These are phyloP conservation scores for Flueggea neowawraea DNA, from an alignment of 441 rosid genomes.

Conservation along the genomic window DNA sequence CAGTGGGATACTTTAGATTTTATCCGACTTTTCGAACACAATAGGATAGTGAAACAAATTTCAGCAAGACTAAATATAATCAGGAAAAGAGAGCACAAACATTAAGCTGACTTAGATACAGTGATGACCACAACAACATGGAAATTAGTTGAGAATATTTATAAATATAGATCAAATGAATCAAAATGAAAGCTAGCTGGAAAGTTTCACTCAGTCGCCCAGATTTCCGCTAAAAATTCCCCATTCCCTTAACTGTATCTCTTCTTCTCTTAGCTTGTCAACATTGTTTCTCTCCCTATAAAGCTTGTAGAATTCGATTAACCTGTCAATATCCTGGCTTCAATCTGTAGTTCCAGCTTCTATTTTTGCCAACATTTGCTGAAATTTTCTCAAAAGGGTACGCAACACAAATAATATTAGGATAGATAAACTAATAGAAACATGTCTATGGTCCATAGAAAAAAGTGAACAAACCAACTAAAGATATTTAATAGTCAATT, in stretches of 20 bases:
- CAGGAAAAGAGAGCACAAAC: too few species aligned
- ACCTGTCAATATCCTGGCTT: constrained; percentile 75
- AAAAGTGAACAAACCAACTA: background rate
- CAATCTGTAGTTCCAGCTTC: constrained; percentile 86
- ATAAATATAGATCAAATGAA: background rate
- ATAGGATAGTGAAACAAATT: too few species aligned
- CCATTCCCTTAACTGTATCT: constrained; percentile 75
- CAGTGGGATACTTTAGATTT: too few species aligned
- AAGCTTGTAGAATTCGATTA: constrained; percentile 79
- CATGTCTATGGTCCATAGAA: background rate
- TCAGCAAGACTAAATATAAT: background rate
- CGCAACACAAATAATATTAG: background rate
- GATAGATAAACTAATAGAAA: background rate
- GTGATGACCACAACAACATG: background rate
- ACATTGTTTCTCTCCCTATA: constrained; percentile 82
- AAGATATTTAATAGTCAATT: too few species aligned
- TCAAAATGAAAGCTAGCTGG: background rate
- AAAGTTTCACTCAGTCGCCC: constrained; percentile 64
- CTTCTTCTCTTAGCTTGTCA: constrained; percentile 77
- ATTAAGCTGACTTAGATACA: too few species aligned
- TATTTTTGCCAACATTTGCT: constrained; percentile 97
- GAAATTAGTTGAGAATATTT: background rate
- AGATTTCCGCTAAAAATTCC: constrained; percentile 60
- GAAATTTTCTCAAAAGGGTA: constrained; percentile 24
- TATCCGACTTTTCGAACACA: too few species aligned